A percentile compares a stretch with the other conserved stretches of the same genome.
phyloP scores from a whole-genome alignment of 2,329 filamentous ascomycete species.

The Fusarium vanettenii region DNA sequence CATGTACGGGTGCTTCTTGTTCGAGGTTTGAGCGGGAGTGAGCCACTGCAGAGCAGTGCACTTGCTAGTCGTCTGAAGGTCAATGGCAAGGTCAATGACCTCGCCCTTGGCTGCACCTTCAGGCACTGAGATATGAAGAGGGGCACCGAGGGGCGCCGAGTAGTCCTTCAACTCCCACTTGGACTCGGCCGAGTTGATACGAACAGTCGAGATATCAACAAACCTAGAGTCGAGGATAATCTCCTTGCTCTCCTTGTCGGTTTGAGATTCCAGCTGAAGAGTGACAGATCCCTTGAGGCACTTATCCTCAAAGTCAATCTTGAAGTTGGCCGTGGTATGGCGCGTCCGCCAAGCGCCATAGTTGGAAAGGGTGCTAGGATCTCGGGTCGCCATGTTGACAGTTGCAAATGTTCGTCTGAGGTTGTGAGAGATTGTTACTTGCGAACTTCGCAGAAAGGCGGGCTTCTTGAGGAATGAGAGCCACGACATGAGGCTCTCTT shows the following conservation, averaged over 20 bases:
- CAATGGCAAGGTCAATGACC: slow-evolving; percentile 69
- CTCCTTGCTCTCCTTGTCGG: slow-evolving; percentile 76
- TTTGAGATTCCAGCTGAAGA: slow-evolving; percentile 81
- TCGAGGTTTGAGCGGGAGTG: slow-evolving; percentile 91
- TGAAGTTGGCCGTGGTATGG: slow-evolving; percentile 85
- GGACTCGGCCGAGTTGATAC: slow-evolving; percentile 71
- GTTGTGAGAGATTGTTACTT: slow-evolving; percentile 39
- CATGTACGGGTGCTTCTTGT: slow-evolving; percentile 97
- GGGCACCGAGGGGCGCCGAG: slow-evolving; percentile 79
- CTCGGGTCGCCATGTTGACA: slow-evolving; percentile 61
- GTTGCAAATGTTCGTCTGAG: slow-evolving; percentile 46
- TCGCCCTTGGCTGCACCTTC: slow-evolving; percentile 65
- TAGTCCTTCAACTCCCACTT: slow-evolving; percentile 78
- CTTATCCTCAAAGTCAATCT: slow-evolving; percentile 85
- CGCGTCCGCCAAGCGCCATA: slow-evolving; percentile 88
- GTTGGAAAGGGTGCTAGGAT: slow-evolving; percentile 92
- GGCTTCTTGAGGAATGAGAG: slow-evolving; percentile 43
- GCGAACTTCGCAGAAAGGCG: slow-evolving; percentile 37
- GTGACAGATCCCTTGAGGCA: slow-evolving; percentile 80
- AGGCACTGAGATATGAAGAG: slow-evolving; percentile 73
- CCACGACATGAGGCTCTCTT: slow-evolving; percentile 42
- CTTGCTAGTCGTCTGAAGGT: slow-evolving; percentile 82
- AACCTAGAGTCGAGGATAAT: slow-evolving; percentile 91
- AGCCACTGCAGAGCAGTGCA: slow-evolving; percentile 97
- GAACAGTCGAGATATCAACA: slow-evolving; percentile 78